phyloP scores from a whole-genome alignment of 371 early-diverging fungal genomes.

The Apophysomyces variabilis region DNA sequence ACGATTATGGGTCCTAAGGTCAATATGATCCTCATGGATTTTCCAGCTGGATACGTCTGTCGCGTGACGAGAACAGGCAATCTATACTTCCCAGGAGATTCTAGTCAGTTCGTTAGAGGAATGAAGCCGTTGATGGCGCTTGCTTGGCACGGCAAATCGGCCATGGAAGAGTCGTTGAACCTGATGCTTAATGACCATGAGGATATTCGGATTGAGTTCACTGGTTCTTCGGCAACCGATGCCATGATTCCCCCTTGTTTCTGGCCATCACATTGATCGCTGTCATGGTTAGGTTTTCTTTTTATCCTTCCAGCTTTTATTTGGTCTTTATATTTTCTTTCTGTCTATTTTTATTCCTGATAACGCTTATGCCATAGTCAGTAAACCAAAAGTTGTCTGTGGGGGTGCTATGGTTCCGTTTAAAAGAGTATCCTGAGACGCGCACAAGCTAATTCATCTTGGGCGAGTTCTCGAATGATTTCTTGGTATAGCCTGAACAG shows the following conservation, averaged over 20 bases:
- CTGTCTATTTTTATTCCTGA: too few species aligned
- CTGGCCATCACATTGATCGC: not conserved
- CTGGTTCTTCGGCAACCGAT: not conserved
- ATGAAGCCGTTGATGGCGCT: constrained; percentile 2
- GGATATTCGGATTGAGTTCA: constrained; percentile 2
- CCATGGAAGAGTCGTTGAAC: constrained; percentile 3
- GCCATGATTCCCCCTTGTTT: not conserved
- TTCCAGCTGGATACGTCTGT: not conserved
- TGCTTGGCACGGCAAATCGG: constrained; percentile 3
- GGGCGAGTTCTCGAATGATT: too few species aligned
- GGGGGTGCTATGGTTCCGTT: too few species aligned
- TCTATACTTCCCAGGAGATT: not conserved
- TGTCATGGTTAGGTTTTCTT: too few species aligned
- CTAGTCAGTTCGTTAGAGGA: constrained; percentile 3
- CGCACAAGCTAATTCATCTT: too few species aligned
- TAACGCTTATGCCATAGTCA: too few species aligned
- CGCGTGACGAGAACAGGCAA: constrained; percentile 2
- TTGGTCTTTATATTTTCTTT: too few species aligned
- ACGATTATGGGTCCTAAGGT: not conserved
- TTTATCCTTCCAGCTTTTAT: too few species aligned
- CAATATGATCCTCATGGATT: constrained; percentile 3
- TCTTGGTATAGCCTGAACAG: too few species aligned
- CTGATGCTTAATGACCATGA: constrained; percentile 1
- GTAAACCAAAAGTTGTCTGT: too few species aligned
- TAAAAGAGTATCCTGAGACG: too few species aligned